Evolutionary conservation across 2,329 filamentous ascomycete species (phyloP).

Genomic region (Daldinia sp.): DNA sequence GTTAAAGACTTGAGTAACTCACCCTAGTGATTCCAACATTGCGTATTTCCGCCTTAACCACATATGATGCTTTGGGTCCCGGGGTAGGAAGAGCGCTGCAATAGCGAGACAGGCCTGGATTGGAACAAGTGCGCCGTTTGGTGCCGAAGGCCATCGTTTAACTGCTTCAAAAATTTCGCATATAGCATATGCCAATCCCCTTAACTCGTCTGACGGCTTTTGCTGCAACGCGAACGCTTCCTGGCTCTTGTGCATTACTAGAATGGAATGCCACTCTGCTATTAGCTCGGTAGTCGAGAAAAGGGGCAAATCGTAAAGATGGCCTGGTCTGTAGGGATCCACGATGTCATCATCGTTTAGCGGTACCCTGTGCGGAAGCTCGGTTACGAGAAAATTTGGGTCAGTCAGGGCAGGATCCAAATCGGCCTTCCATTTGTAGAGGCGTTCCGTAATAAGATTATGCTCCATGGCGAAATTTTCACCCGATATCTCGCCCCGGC

Average conservation of each 20-base stretch:
- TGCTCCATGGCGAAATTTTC: slow-evolving; percentile 73
- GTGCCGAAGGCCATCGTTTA: slow-evolving; percentile 73
- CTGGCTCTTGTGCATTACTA: slow-evolving; percentile 83
- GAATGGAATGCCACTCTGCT: slow-evolving; percentile 80
- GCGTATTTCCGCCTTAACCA: slow-evolving; percentile 86
- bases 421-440: slow-evolving; percentile 60
- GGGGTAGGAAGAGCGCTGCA: slow-evolving; percentile 80
- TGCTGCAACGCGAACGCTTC: slow-evolving; percentile 65
- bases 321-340: slow-evolving; percentile 73
- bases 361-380: slow-evolving; percentile 64
- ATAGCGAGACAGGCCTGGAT: slow-evolving; percentile 81
- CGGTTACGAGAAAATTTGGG: slow-evolving; percentile 67
- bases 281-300: slow-evolving; percentile 78
- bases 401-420: slow-evolving; percentile 71
- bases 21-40: slow-evolving; percentile 80
- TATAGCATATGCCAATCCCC: slow-evolving; percentile 70
- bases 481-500: slow-evolving; percentile 68
- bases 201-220: slow-evolving; percentile 62
- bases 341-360: slow-evolving; percentile 72
- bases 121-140: slow-evolving; percentile 74
- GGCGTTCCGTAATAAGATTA: slow-evolving; percentile 56
- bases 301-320: slow-evolving; percentile 74
- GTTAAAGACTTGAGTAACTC: slow-evolving; percentile 48
- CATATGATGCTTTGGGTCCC: slow-evolving; percentile 73
- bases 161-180: slow-evolving; percentile 84